These are phyloP conservation scores for Scutellospora calospora DNA, from an alignment of 371 early-diverging fungal species.

Conservation along the genomic window DNA sequence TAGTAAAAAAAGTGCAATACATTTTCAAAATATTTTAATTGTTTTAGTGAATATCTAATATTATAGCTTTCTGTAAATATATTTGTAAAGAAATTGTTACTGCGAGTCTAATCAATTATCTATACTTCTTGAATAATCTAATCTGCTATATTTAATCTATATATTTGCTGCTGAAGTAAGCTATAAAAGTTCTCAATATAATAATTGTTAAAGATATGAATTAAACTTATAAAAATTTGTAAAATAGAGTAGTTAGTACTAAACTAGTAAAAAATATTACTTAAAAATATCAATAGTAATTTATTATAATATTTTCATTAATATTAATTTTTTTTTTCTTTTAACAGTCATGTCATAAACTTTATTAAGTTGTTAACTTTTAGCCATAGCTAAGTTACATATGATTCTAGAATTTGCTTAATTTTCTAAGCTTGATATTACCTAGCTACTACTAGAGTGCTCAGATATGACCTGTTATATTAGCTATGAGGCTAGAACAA, in stretches of 20 bases:
- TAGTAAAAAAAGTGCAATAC: not conserved
- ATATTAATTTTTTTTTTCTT: too few relatives aligned
- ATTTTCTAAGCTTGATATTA: too few relatives aligned
- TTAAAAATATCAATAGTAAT: slow-evolving; percentile 8
- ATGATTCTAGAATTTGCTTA: too few relatives aligned
- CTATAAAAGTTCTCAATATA: slow-evolving; percentile 17
- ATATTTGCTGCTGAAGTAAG: not conserved
- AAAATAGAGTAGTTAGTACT: not conserved
- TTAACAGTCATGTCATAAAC: too few relatives aligned
- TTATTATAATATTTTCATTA: slow-evolving; percentile 3
- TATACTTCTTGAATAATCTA: slow-evolving; percentile 27
- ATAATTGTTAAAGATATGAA: slow-evolving; percentile 21
- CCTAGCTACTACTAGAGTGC: too few relatives aligned
- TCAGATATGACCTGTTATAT: too few relatives aligned
- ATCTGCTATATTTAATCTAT: not conserved
- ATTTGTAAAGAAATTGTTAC: not conserved
- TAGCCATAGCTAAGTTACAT: too few relatives aligned
- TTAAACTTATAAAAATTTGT: not conserved
- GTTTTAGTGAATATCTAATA: slow-evolving; percentile 2
- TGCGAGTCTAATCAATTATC: not conserved
- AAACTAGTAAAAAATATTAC: slow-evolving; percentile 21
- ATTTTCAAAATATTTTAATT: slow-evolving; percentile 34
- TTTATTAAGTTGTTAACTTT: too few relatives aligned
- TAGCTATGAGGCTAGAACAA: too few relatives aligned
- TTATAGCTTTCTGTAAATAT: slow-evolving; percentile 1